Base-by-base conservation (phyloP, 2,329 filamentous ascomycete species). In the Uncinocarpus reesii region DNA sequence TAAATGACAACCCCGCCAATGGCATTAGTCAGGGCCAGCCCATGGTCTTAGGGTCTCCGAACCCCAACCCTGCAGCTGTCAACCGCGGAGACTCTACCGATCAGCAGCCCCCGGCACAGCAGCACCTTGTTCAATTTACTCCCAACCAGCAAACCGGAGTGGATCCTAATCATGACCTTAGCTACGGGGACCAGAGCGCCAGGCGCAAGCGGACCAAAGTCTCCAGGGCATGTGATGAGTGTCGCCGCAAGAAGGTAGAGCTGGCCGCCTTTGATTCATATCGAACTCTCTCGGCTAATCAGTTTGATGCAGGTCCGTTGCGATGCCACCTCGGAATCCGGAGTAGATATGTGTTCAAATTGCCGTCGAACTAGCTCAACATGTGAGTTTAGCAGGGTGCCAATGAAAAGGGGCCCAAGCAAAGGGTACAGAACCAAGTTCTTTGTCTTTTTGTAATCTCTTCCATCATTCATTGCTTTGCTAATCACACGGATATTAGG, bases 211-310 rank as follows among this genome's bases (percentile, higher is more conserved):
- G 87, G 51, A 85, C 83, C 4, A 94, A 94, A 64, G 86, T 92
- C 4, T 93, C 87, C 8, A 77, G 87, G 31, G 88, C 87, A 1
- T 95, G 87, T 59, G 87, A 95, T 61, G 86, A 93, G 62, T 94
- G 87, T 62, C 77, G 88, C 36, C 78, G 87, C 48, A 93, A 93
- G 67, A 93, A 90, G 71, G 73, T 76, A 62, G 13, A 7, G n/a
- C 23, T 11, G 18, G 24, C 8, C n/a, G 20, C 5, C 13, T n/a
- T 11, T 21, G 32, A 46, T 43, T 13, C 49, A 36, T 7, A 15
- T 44, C n/a, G 7, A 18, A 31, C 31, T 37, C 23, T 23, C 32
- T 18, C 7, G 5, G 16, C 11, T 38, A 20, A 53, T 44, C 44
- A 15, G 53, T 52, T 47, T 35, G 1, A 7, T 32, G 23, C 43